These are phyloP conservation scores for Pleurotus citrinopileatus DNA, from an alignment of 768 basidiomycete genomes.

Conservation along the genomic window DNA sequence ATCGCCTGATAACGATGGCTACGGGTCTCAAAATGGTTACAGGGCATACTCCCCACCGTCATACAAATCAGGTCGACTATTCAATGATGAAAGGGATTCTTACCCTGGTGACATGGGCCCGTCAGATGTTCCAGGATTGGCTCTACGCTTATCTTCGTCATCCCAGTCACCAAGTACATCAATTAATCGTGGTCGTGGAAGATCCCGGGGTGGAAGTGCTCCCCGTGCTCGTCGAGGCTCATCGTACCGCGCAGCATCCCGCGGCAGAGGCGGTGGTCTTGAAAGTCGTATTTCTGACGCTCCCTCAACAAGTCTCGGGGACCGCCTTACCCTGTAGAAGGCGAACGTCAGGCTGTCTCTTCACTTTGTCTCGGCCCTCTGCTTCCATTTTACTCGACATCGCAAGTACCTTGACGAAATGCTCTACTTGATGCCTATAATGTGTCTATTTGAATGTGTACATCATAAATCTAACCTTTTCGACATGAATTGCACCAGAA, in stretches of 20 bases:
- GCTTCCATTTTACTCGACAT: too few species aligned
- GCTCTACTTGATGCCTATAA: neutral
- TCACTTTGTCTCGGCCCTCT: neutral
- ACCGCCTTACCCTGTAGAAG: neutral
- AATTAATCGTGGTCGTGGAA: neutral
- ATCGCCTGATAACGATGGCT: neutral
- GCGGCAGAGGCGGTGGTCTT: neutral
- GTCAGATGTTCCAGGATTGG: neutral
- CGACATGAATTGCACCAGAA: neutral
- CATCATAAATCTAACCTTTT: too few species aligned
- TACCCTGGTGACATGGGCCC: neutral
- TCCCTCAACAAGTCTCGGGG: neutral
- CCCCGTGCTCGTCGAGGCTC: neutral
- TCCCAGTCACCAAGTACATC: neutral
- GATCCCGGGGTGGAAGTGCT: neutral
- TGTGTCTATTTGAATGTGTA: neutral
- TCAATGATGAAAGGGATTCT: neutral
- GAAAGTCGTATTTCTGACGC: conserved; percentile 5
- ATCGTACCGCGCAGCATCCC: neutral
- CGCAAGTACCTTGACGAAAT: neutral
- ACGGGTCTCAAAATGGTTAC: neutral
- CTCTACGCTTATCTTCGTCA: neutral
- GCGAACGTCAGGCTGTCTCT: neutral
- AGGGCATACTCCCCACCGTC: neutral
- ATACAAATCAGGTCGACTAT: neutral